A percentile compares a stretch with the other conserved stretches of the same genome.
These are phyloP conservation scores for Annulohypoxylon maeteangense DNA, from an alignment of 495 filamentous ascomycete genomes.

Conservation along the genomic window DNA sequence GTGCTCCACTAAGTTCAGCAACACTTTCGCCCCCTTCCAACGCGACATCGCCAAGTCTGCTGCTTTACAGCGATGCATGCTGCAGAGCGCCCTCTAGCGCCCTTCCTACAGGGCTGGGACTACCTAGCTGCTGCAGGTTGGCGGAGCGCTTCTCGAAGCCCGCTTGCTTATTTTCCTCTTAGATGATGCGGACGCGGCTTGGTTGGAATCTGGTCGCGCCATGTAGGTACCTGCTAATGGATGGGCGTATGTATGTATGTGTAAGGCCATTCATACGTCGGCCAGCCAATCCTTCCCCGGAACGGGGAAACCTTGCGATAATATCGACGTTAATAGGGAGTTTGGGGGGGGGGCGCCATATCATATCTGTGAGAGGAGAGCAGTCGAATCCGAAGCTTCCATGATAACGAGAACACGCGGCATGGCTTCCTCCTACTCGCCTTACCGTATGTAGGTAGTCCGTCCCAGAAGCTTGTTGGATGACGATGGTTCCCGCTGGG, in stretches of 20 bases:
- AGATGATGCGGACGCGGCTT: slow-evolving; percentile 33
- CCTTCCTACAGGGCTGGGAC: slow-evolving; percentile 42
- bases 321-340: slow-evolving; percentile 12
- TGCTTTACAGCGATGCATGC: slow-evolving; percentile 38
- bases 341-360: slow-evolving; percentile 2
- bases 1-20: slow-evolving; percentile 29
- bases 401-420: slow-evolving; percentile 26
- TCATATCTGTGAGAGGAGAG: not conserved
- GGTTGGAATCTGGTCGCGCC: slow-evolving; percentile 32
- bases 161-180: slow-evolving; percentile 28
- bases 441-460: slow-evolving; percentile 18
- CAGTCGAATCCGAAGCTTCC: slow-evolving; percentile 29
- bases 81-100: slow-evolving; percentile 37
- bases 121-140: slow-evolving; percentile 34
- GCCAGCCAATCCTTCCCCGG: slow-evolving; percentile 22
- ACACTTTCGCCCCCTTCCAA: slow-evolving; percentile 37
- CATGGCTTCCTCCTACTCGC: slow-evolving; percentile 4
- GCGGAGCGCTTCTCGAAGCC: slow-evolving; percentile 20
- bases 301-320: slow-evolving; percentile 24
- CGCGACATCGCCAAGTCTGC: slow-evolving; percentile 40
- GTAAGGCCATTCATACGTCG: slow-evolving; percentile 13
- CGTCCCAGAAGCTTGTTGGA: not conserved
- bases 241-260: slow-evolving; percentile 24
- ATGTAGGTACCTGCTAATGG: slow-evolving; percentile 16
- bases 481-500: slow-evolving; percentile 17